These are phyloP conservation scores for Pseudogymnoascus sp. DNA, from an alignment of 2,329 filamentous ascomycete species.

Conservation along the genomic window DNA sequence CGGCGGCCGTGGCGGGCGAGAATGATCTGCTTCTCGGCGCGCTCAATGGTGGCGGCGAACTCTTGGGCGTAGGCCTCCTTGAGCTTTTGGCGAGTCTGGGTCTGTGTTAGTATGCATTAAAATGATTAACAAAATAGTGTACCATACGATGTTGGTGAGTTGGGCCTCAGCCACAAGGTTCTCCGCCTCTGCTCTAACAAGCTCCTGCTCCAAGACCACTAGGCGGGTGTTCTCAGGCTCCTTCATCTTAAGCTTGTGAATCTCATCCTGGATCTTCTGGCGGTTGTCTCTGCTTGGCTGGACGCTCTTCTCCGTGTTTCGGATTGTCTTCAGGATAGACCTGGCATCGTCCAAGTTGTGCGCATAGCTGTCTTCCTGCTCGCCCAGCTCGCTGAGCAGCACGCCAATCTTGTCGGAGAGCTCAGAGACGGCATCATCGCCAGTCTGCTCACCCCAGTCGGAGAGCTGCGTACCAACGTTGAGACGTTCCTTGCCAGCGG, in stretches of 20 bases:
- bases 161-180: slow-evolving; percentile 94
- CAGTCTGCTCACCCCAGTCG: slow-evolving; percentile 91
- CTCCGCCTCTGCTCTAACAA: slow-evolving; percentile 92
- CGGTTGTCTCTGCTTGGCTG: slow-evolving; percentile 86
- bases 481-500: slow-evolving; percentile 74
- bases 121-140: neutral
- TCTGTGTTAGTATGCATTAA: neutral
- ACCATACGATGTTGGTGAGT: slow-evolving; percentile 79
- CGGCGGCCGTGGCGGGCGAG: slow-evolving; percentile 84
- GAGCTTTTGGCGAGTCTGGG: slow-evolving; percentile 84
- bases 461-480: slow-evolving; percentile 84
- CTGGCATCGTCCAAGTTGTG: slow-evolving; percentile 82
- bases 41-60: slow-evolving; percentile 85
- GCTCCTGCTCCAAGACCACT: slow-evolving; percentile 85
- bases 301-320: slow-evolving; percentile 92
- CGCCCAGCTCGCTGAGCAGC: slow-evolving; percentile 81
- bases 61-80: slow-evolving; percentile 90
- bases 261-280: slow-evolving; percentile 83
- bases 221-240: slow-evolving; percentile 79
- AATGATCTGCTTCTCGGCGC: slow-evolving; percentile 93
- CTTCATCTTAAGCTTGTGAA: slow-evolving; percentile 83
- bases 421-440: slow-evolving; percentile 79
- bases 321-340: slow-evolving; percentile 75
- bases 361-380: slow-evolving; percentile 85
- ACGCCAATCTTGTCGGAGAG: slow-evolving; percentile 95